phyloP scores from a whole-genome alignment of 1,284 basidiomycete species.

The Irpex sp. region DNA sequence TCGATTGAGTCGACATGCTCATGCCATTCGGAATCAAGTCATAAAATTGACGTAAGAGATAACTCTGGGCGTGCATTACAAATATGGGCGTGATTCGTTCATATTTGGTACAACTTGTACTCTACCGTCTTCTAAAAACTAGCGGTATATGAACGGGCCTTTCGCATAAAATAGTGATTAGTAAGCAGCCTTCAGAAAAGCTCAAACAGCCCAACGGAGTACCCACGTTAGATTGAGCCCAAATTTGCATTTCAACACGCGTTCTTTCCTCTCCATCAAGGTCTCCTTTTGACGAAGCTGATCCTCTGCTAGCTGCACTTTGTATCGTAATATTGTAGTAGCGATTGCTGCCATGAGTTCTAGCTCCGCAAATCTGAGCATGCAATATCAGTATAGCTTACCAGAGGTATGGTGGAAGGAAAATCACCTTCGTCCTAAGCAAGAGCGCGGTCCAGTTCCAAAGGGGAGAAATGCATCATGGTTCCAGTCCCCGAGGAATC shows the following conservation, averaged over 20 bases:
- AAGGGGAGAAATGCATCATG: conserved; percentile 53
- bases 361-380: conserved; percentile 24
- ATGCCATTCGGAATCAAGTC: too few species aligned
- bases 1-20: too few species aligned
- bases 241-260: conserved; percentile 13
- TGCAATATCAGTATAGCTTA: not conserved
- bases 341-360: conserved; percentile 20
- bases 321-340: conserved; percentile 16
- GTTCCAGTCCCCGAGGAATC: conserved; percentile 49
- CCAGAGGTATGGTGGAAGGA: not conserved
- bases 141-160: too few species aligned
- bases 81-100: too few species aligned
- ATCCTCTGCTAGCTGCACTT: conserved; percentile 20
- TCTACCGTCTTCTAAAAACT: too few species aligned
- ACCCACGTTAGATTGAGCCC: conserved; percentile 10
- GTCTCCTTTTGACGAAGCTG: conserved; percentile 22
- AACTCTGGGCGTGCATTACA: too few species aligned
- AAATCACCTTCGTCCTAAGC: conserved; percentile 13
- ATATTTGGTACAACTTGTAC: too few species aligned
- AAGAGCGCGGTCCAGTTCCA: conserved; percentile 36
- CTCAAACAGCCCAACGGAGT: not conserved
- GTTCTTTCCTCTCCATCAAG: conserved; percentile 20
- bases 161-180: too few species aligned
- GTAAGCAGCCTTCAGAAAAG: too few species aligned
- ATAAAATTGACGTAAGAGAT: too few species aligned